A percentile compares a stretch with the other conserved stretches of the same genome.
Conservation (phyloP, 208 protist genomes). For the Angomonas ambiguus region DNA sequence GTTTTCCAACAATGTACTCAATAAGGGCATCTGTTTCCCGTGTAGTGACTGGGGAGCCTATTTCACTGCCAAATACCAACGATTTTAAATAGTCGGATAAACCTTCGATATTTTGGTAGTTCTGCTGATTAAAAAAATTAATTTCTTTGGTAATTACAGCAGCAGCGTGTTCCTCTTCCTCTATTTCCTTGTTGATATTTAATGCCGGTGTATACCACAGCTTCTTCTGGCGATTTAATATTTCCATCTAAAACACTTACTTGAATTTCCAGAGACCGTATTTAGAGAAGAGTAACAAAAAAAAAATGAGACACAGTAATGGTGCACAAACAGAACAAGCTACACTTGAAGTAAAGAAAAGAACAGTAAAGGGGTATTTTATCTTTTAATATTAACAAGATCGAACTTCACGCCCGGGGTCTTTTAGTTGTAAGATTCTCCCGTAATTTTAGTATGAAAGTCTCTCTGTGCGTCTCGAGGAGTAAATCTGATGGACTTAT, state of each 20-base stretch:
- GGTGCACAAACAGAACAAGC: too few species aligned
- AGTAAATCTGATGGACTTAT: neutral
- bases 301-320: too few species aligned
- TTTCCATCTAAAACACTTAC: neutral
- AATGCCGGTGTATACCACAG: constrained; percentile 34
- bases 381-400: too few species aligned
- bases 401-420: too few species aligned
- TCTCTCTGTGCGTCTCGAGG: neutral
- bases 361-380: too few species aligned
- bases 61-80: constrained; percentile 36
- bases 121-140: constrained; percentile 35
- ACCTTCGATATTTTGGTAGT: constrained; percentile 19
- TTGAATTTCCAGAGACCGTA: too few species aligned
- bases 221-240: constrained; percentile 36
- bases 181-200: constrained; percentile 35
- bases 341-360: too few species aligned
- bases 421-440: too few species aligned
- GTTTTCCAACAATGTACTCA: constrained; percentile 36
- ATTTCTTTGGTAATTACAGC: constrained; percentile 29
- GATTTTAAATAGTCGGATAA: constrained; percentile 29
- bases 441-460: neutral
- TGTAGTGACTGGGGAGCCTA: constrained; percentile 10
- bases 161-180: constrained; percentile 30
- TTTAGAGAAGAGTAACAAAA: too few species aligned
- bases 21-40: constrained; percentile 35